Evolutionary conservation across 2,329 filamentous ascomycete species (phyloP).

Genomic region (Lizonia empirigonia): DNA sequence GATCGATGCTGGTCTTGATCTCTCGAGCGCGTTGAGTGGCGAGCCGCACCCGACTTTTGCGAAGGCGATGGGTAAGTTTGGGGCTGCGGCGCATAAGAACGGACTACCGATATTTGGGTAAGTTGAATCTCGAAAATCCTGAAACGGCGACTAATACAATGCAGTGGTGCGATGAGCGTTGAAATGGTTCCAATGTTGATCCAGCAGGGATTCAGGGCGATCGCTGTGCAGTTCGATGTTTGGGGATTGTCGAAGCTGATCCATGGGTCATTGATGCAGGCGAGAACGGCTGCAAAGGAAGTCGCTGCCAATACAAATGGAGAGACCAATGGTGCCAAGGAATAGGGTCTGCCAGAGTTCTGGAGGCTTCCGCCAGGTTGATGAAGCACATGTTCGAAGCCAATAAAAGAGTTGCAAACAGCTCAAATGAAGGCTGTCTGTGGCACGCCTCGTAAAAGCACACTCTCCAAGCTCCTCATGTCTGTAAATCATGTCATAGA

Average conservation of each 20-base stretch:
- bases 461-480: too few relatives aligned
- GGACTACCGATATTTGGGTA: conserved; percentile 31
- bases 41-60: conserved; percentile 25
- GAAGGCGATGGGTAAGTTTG: conserved; percentile 28
- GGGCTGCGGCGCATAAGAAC: conserved; percentile 29
- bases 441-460: too few relatives aligned
- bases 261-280: conserved; percentile 21
- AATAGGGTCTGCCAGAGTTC: not conserved
- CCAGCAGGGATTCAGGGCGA: conserved; percentile 25
- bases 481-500: too few relatives aligned
- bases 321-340: not conserved
- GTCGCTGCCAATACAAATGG: conserved; percentile 19
- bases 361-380: too few relatives aligned
- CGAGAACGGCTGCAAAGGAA: conserved; percentile 26
- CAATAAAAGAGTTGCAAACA: too few relatives aligned
- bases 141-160: conserved; percentile 4
- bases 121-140: not conserved
- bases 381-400: too few relatives aligned
- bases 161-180: conserved; percentile 24
- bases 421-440: too few relatives aligned
- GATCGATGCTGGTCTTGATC: conserved; percentile 33
- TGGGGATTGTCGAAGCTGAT: conserved; percentile 30
- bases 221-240: conserved; percentile 35
- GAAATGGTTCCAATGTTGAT: conserved; percentile 31
- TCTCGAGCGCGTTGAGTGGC: conserved; percentile 19